Evolutionary conservation across 176 grass and related monocot genomes (phyloP), one percentile per base, ranked within the genome.

Genomic region (Hordeum marinum): DNA sequence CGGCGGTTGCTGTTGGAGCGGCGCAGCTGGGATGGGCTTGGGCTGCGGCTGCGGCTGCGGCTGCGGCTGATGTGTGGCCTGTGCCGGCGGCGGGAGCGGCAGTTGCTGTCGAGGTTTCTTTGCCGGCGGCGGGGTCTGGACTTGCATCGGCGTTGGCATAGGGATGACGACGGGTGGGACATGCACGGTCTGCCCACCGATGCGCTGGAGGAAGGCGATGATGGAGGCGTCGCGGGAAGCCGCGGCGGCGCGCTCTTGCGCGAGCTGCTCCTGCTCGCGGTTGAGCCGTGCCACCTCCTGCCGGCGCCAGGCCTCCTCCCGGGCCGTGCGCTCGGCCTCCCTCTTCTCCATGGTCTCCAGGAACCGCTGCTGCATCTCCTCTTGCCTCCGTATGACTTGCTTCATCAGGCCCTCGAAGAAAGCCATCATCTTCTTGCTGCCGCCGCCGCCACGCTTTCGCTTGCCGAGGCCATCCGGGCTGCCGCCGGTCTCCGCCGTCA

Each of bases 271-370:
- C 83, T 95, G 95, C 85, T 95, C 95, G 72, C 87, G 86, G 85
- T 89, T 93, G 61, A 98, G 83, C 36, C 95, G 86, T 10, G 93
- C 92, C n/a, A 91, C 92, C 80, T 98, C 95, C 87, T 98, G 95
- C 45, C 91, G 24, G 25, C 95, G 90, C 95, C 95, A 98, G 29
- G 92, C 91, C 78, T 98, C 95, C 79, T 98, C 95, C 32, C 93
- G 75, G 29, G 90, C 84, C 80, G 92, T 89, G 80, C 96, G 88
- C 41, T 98, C 96, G 74, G 92, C 87, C 63, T 98, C 96, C 67
- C 85, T 64, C 75, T 88, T 95, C 87, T 95, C 96, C 59, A 98
- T 86, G 15, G 81, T 95, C 83, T 98, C 96, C 48, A 98, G 68
- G 87, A 98, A 95, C 42, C 90, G 83, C 52, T 85, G 88, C 81